These are phyloP conservation scores for Cyberlindnera euphorbiiphila DNA, from an alignment of 805 yeast genomes.

Conservation along the genomic window DNA sequence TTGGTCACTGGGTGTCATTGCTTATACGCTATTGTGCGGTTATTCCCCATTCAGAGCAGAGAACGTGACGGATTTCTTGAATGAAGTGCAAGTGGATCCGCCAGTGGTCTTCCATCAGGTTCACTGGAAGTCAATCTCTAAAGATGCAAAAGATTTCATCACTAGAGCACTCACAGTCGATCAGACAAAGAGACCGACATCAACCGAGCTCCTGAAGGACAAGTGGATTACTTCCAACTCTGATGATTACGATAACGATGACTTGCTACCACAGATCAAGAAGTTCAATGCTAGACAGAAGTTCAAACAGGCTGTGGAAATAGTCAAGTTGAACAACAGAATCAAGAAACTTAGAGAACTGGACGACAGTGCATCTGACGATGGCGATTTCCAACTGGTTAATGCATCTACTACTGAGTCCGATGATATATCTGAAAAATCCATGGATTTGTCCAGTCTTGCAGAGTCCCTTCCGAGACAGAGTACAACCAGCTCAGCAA, in stretches of 20 bases:
- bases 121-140: conserved; percentile 80
- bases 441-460: conserved; percentile 23
- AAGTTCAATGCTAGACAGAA: conserved; percentile 80
- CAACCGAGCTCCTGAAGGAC: conserved; percentile 58
- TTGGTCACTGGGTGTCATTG: conserved; percentile 93
- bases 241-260: conserved; percentile 43
- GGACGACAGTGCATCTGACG: conserved; percentile 49
- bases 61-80: conserved; percentile 71
- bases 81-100: conserved; percentile 67
- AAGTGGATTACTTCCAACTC: conserved; percentile 66
- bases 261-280: conserved; percentile 77
- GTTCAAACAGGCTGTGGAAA: conserved; percentile 80
- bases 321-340: conserved; percentile 77
- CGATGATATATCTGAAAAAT: conserved; percentile 1
- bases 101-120: conserved; percentile 82
- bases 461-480: conserved; percentile 20
- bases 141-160: conserved; percentile 78
- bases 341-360: conserved; percentile 61
- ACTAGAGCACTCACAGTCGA: conserved; percentile 63
- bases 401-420: conserved; percentile 7
- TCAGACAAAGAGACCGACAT: conserved; percentile 67
- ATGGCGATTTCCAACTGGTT: conserved; percentile 21
- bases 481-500: conserved; percentile 7
- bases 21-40: conserved; percentile 87
- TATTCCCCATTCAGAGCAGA: conserved; percentile 90